Base-by-base conservation (phyloP, 2,329 filamentous ascomycete species). In the Fusarium zealandicum region DNA sequence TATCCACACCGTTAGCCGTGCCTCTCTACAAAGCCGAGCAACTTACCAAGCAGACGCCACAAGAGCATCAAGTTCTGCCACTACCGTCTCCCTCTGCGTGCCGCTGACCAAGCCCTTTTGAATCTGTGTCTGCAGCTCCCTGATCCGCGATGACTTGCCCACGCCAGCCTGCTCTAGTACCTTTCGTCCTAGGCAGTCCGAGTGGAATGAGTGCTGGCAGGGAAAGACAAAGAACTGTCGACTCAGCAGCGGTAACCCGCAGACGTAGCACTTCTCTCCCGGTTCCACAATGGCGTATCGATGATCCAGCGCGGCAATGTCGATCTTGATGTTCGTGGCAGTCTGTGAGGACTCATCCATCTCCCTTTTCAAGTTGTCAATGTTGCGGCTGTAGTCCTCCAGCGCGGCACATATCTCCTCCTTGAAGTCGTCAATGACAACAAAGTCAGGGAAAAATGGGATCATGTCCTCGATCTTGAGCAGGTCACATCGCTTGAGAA, bases 381-480 rank as follows among this genome's bases (percentile, higher is more conserved):
- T 99, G 64, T 91, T 92, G 31, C 90, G 89, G 39, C 87, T 90
- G 76, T 99, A 99, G 60, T 96, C 90, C 74, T 99, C 95, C 1
- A 99, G 82, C 1, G 96, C 95, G 0, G 86, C 81, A 76, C 95
- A 99, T 31, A 99, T 98, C 72, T 99, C 95, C 60, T 98, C 93
- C 71, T 98, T 97, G 82, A 99, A 99, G 73, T 98, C 95, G 71
- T 99, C 95, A 58, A 99, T 98, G 44, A 98, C 90, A 18, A 98
- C 92, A 70, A 99, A 99, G 72, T 99, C 95, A 0, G 95, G 95
- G 76, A 99, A 99, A 79, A 99, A 97, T 0, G 95, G 95, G 33
- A 99, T 98, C 25, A 99, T 77, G 69, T 99, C 95, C 76, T 99
- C 95, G 60, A 99, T 99, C 59, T 90, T 89, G 41, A 99, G 84